phyloP scores from a whole-genome alignment of 2,329 filamentous ascomycete genomes.

The Penicillium sp. region DNA sequence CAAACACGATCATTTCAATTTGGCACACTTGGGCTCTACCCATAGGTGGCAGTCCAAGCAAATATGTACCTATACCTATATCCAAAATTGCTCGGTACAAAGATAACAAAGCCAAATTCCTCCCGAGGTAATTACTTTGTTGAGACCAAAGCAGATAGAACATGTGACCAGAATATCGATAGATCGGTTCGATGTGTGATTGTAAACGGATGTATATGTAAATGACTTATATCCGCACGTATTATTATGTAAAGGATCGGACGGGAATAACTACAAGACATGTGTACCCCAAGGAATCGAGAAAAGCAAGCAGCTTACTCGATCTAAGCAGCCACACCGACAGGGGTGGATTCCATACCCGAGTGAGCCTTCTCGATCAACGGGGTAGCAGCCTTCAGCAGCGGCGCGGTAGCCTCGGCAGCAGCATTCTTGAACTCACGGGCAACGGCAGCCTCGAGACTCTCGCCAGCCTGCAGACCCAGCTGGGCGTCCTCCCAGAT shows the following conservation, averaged over 20 bases:
- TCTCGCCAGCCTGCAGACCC: constrained; percentile 59
- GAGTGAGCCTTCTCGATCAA: constrained; percentile 21
- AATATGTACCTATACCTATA: background rate
- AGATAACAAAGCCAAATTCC: background rate
- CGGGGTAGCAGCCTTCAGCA: constrained; percentile 26
- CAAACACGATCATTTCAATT: background rate
- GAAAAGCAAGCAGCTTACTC: background rate
- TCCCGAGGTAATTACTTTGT: background rate
- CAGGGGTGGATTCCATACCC: constrained; percentile 23
- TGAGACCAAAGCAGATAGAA: background rate
- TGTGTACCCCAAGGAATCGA: constrained; percentile 9
- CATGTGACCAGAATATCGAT: background rate
- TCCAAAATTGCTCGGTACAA: background rate
- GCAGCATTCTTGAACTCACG: constrained; percentile 32
- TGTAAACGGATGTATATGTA: constrained; percentile 3
- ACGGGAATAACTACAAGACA: constrained; percentile 12
- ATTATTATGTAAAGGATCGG: constrained; percentile 14
- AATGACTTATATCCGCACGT: too few species aligned
- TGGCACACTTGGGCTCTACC: background rate
- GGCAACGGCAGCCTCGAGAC: constrained; percentile 57
- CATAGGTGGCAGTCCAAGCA: background rate
- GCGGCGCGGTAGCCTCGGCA: constrained; percentile 14
- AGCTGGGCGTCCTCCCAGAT: constrained; percentile 92
- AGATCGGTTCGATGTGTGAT: background rate
- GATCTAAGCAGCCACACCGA: constrained; percentile 31